A percentile compares a stretch with the other conserved stretches of the same genome.
Evolutionary conservation across 2,329 filamentous ascomycete species (phyloP).

Genomic region (Xylaria sp.): DNA sequence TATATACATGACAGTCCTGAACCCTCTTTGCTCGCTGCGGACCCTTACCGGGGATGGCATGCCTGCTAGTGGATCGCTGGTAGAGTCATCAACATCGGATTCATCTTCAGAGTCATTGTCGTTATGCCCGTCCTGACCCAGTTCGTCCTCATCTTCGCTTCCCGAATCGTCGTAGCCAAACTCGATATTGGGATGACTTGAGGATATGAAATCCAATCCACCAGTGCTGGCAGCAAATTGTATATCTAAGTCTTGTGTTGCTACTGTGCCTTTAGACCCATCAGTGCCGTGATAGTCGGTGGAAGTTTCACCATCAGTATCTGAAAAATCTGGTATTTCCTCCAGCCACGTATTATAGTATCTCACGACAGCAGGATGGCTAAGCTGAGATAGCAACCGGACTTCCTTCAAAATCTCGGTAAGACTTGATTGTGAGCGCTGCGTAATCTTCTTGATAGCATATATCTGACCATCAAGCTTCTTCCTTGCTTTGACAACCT

Average conservation of each 20-base stretch:
- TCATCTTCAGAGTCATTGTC: conserved; percentile 53
- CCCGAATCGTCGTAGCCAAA: conserved; percentile 73
- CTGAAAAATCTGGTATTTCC: conserved; percentile 65
- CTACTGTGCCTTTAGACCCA: conserved; percentile 54
- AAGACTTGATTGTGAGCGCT: conserved; percentile 79
- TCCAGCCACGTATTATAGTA: conserved; percentile 98
- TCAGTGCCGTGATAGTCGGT: conserved; percentile 55
- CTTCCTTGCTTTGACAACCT: conserved; percentile 94
- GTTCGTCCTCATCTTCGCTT: conserved; percentile 57
- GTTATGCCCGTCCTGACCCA: conserved; percentile 25
- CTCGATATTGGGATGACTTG: conserved; percentile 79
- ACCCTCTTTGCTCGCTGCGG: conserved; percentile 59
- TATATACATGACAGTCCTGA: conserved; percentile 86
- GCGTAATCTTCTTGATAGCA: conserved; percentile 95
- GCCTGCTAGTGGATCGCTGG: conserved; percentile 37
- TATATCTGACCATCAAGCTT: conserved; percentile 94
- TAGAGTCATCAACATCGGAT: conserved; percentile 49
- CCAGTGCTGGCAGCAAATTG: conserved; percentile 78
- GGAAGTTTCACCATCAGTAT: conserved; percentile 67
- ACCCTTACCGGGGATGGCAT: conserved; percentile 44
- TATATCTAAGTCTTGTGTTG: conserved; percentile 57
- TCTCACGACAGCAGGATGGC: conserved; percentile 85
- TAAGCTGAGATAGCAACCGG: conserved; percentile 87
- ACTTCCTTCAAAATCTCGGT: conserved; percentile 88
- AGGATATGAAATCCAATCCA: conserved; percentile 93